Evolutionary conservation across 768 basidiomycete species (phyloP).

Genomic region (Glaciozyma martinii): DNA sequence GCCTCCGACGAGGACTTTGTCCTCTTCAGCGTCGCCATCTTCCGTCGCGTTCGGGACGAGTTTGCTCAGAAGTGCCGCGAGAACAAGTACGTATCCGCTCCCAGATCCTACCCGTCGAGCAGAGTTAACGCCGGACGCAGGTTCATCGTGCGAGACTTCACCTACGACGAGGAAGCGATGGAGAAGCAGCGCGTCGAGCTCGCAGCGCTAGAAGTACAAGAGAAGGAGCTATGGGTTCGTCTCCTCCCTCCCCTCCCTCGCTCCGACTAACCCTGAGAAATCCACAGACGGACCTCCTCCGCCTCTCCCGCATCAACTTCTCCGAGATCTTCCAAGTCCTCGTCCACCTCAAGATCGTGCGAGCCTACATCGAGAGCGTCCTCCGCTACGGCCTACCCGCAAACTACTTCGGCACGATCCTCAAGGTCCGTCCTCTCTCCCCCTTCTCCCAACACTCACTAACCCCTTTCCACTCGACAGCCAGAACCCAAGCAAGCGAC

Average conservation of each 20-base stretch:
- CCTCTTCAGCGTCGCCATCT: constrained; percentile 75
- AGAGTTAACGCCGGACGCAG: constrained; percentile 43
- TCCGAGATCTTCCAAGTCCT: constrained; percentile 91
- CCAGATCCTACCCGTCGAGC: no score
- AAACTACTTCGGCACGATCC: constrained; percentile 67
- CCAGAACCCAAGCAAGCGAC: constrained; percentile 78
- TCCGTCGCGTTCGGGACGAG: constrained; percentile 82
- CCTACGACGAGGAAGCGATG: constrained; percentile 71
- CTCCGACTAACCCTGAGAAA: background rate
- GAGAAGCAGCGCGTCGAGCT: constrained; percentile 73
- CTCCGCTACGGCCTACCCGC: constrained; percentile 91
- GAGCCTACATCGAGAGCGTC: constrained; percentile 89
- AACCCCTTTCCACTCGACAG: constrained; percentile 42
- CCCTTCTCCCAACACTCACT: background rate
- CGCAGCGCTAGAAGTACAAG: constrained; percentile 66
- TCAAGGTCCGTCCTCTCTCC: constrained; percentile 55
- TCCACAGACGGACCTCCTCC: constrained; percentile 77
- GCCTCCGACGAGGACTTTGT: constrained; percentile 80
- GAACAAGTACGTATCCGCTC: constrained; percentile 58
- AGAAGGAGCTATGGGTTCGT: constrained; percentile 93
- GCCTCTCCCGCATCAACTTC: constrained; percentile 86
- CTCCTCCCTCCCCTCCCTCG: background rate
- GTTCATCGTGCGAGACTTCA: constrained; percentile 90
- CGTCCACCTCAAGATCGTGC: constrained; percentile 83
- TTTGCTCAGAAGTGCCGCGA: constrained; percentile 90